These are phyloP conservation scores for Dictyostelium citrinum DNA, from an alignment of 78 protist species.

Conservation along the genomic window DNA sequence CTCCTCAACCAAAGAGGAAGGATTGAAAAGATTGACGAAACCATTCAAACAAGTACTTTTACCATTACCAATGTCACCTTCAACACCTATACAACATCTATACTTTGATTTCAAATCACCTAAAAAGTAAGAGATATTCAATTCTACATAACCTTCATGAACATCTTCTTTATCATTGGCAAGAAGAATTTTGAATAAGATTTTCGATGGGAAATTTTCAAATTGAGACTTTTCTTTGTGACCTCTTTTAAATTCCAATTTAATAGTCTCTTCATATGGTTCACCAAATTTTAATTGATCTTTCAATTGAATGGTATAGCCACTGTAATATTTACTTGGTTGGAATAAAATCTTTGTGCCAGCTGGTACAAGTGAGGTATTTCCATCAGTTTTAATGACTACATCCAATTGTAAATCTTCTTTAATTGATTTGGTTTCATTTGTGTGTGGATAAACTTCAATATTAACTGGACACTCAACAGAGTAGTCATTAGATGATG, in stretches of 20 bases:
- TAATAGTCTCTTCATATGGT: neutral
- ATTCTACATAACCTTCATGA: neutral
- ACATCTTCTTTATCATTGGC: neutral
- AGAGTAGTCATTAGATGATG: neutral
- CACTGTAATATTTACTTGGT: neutral
- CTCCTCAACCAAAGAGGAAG: no score
- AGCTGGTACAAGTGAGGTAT: neutral
- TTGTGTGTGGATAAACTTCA: neutral
- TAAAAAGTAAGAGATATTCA: neutral
- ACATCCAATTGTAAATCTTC: neutral
- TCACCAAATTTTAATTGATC: neutral
- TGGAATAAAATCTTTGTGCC: neutral
- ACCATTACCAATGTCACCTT: neutral
- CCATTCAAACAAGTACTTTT: neutral
- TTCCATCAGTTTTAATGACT: neutral
- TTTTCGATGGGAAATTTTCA: neutral
- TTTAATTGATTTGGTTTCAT: neutral
- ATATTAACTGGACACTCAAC: neutral
- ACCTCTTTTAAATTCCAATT: neutral
- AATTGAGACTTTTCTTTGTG: neutral
- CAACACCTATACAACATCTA: neutral
- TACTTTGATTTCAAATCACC: neutral
- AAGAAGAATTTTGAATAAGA: neutral
- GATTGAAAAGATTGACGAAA: neutral
- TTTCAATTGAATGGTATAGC: neutral